These are phyloP conservation scores for Erigeron philadelphicus DNA, from an alignment of 140 eudicot species.

Conservation along the genomic window DNA sequence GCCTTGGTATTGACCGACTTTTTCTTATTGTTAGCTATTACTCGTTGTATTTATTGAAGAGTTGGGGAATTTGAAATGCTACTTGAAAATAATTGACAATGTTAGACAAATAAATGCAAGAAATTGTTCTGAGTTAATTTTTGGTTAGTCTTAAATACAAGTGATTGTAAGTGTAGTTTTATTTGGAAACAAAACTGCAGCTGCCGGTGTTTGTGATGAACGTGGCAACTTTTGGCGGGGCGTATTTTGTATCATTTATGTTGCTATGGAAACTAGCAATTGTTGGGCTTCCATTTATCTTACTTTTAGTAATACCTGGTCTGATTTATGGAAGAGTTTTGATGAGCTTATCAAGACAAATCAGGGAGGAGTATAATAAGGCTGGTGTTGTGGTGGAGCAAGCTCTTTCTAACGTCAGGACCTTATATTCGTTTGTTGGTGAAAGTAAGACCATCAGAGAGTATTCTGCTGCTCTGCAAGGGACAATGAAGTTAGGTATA, in stretches of 20 bases:
- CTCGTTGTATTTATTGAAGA: too few species aligned
- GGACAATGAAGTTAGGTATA: conserved; percentile 51
- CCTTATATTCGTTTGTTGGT: conserved; percentile 66
- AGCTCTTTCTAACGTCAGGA: conserved; percentile 64
- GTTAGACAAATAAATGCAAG: too few species aligned
- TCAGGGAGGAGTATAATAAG: conserved; percentile 55
- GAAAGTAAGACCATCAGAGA: conserved; percentile 44
- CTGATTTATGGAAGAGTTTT: conserved; percentile 62
- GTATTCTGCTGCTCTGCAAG: conserved; percentile 53
- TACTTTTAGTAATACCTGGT: conserved; percentile 59
- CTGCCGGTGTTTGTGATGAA: conserved; percentile 72
- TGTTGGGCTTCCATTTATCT: conserved; percentile 57
- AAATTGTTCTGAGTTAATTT: too few species aligned
- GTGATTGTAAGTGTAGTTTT: neutral
- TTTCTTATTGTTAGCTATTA: too few species aligned
- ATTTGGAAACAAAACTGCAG: conserved; percentile 24
- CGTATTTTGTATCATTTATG: conserved; percentile 49
- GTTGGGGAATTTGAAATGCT: too few species aligned
- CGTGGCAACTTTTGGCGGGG: conserved; percentile 44
- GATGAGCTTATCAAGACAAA: conserved; percentile 53
- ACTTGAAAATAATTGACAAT: too few species aligned
- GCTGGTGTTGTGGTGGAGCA: conserved; percentile 55
- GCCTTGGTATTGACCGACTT: too few species aligned
- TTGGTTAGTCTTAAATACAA: neutral
- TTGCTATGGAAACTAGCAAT: conserved; percentile 70